Percentiles rank a stretch among this genome's conserved stretches.
phyloP scores from a whole-genome alignment of 106 monocot species.

The Iris macrosiphon region DNA sequence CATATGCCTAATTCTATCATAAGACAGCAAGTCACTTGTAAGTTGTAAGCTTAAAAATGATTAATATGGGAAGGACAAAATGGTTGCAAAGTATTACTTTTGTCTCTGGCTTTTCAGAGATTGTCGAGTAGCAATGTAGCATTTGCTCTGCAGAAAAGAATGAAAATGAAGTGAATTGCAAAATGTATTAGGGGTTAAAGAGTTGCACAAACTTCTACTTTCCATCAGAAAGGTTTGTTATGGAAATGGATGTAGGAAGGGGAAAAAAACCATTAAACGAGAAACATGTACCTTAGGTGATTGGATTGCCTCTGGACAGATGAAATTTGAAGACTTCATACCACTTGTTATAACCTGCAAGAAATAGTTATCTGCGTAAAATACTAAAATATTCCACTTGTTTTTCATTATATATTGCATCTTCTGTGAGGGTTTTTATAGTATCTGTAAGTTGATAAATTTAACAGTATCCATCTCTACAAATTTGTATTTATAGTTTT shows the following conservation, averaged over 20 bases:
- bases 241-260: background rate
- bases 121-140: slow-evolving; percentile 8
- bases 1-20: no score
- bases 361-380: no score
- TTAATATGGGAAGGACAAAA: background rate
- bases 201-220: background rate
- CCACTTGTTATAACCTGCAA: slow-evolving; percentile 34
- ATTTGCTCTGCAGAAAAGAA: slow-evolving; percentile 30
- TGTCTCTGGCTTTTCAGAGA: slow-evolving; percentile 13
- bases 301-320: slow-evolving; percentile 7
- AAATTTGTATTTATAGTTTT: no score
- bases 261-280: background rate
- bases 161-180: background rate
- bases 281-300: slow-evolving; percentile 28
- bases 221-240: background rate
- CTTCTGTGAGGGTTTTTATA: no score
- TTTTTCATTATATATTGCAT: no score
- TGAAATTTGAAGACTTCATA: slow-evolving; percentile 26
- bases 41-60: slow-evolving; percentile 3
- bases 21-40: no score
- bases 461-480: no score
- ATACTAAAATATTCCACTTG: no score
- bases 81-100: slow-evolving; percentile 27
- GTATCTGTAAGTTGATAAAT: no score
- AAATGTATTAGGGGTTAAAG: background rate